These are phyloP conservation scores for Phytophthora idaei DNA, from an alignment of 352 stramenopile species.

Conservation along the genomic window DNA sequence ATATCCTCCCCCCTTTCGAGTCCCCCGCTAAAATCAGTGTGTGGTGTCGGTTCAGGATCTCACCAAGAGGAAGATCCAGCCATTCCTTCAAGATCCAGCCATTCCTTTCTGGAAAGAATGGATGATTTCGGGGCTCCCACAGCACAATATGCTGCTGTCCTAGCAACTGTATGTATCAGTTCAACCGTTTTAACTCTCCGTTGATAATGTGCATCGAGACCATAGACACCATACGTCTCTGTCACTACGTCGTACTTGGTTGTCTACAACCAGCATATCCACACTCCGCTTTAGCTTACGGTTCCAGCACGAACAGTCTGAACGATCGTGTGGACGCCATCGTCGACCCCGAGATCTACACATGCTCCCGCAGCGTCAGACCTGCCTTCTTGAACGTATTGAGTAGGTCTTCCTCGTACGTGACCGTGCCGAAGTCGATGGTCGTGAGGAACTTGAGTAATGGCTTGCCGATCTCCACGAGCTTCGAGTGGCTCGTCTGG, in stretches of 20 bases:
- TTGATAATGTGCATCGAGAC: constrained; percentile 8
- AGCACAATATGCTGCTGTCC: background rate
- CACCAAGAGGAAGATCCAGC: background rate
- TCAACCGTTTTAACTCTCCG: background rate
- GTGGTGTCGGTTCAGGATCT: constrained; percentile 25
- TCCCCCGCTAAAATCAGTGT: constrained; percentile 19
- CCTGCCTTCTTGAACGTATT: constrained; percentile 68
- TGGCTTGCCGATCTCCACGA: constrained; percentile 84
- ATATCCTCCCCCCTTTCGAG: constrained; percentile 3
- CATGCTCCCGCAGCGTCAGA: constrained; percentile 58
- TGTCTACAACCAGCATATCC: background rate
- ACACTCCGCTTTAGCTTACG: constrained; percentile 17
- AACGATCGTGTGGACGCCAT: constrained; percentile 69
- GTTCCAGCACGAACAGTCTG: constrained; percentile 65
- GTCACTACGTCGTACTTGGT: background rate
- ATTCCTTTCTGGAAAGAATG: constrained; percentile 15
- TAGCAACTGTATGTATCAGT: background rate
- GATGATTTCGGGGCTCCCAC: background rate
- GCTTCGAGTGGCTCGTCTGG: constrained; percentile 73
- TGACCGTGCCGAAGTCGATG: constrained; percentile 92
- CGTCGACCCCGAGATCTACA: constrained; percentile 62
- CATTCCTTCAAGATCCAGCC: constrained; percentile 3
- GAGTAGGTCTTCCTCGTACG: constrained; percentile 82
- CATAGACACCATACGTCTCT: background rate
- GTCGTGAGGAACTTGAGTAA: constrained; percentile 93